Base-by-base conservation (phyloP, 345 rosid genomes). In the Toxicodendron radicans region DNA sequence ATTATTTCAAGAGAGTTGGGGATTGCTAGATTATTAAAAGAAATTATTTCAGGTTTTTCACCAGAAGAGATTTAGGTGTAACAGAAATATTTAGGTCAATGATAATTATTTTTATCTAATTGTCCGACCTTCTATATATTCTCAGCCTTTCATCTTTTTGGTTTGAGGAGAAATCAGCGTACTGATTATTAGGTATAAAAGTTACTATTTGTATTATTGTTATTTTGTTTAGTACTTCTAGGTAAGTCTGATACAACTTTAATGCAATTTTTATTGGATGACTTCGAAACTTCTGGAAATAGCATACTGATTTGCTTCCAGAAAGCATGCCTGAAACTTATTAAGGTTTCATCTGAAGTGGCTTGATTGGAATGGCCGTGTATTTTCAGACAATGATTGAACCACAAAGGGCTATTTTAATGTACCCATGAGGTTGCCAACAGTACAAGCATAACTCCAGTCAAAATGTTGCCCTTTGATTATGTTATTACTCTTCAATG, bases 1-100 rank as follows among this genome's bases (percentile, higher is more conserved):
- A 38, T 53, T 38, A 13, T 30, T n/a, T 24, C 9, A 5, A 38
- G 43, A 38, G 43, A 38, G 7, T 38, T 38, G 43, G 8, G 8
- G 43, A 38, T 38, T 38, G 6, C 43, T 5, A 38, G 43, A 38
- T 7, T 7, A 38, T 38, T 38, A 5, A 38, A 38, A 5, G 1
- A 38, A 38, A 38, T 8, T 38, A 38, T 27, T 27, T 27, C 9
- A 38, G 17, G 49, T 13, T 51, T 45, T 12, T 24, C 52, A 3
- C 17, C 41, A 52, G 17, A 23, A 13, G 62, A 53, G 61, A 17
- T n/a, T 21, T 24, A 14, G 48, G 32, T 43, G 58, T 58, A 46
- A 7, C 53, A 38, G 59, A 43, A 51, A 74, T 59, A 35, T 56
- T 46, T 60, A 77, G 69, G 48, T 66, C 62, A 66, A 32, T 35